Evolutionary conservation across 2,329 filamentous ascomycete genomes (phyloP).

Genomic region (Aspergillus vadensis): DNA sequence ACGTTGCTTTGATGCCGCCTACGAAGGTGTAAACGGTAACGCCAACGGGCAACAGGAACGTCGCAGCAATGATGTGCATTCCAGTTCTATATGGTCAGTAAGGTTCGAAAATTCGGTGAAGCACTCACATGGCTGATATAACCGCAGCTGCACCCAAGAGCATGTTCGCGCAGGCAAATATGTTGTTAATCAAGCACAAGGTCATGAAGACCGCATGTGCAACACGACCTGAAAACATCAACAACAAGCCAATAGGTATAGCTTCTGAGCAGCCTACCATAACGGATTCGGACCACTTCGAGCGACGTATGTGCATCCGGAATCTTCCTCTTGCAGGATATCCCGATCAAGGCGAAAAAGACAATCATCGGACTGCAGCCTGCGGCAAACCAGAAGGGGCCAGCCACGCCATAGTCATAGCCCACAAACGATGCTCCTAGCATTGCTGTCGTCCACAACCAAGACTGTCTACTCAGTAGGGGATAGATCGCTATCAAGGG

Average conservation of each 20-base stretch:
- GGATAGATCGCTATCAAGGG: too few species aligned
- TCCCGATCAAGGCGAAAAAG: constrained; percentile 56
- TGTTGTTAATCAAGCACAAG: constrained; percentile 57
- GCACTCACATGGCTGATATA: constrained; percentile 40
- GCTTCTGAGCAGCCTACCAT: constrained; percentile 33
- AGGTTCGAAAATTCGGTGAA: rapidly evolving
- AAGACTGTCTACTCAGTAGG: constrained; percentile 37
- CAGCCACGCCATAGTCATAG: constrained; percentile 57
- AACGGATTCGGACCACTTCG: constrained; percentile 56
- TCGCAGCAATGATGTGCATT: constrained; percentile 54
- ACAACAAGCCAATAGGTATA: rapidly evolving
- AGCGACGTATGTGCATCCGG: constrained; percentile 58
- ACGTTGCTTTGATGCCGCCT: constrained; percentile 46
- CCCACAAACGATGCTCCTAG: constrained; percentile 55
- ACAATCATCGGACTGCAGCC: constrained; percentile 60
- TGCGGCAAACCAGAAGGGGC: constrained; percentile 61
- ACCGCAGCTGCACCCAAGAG: constrained; percentile 50
- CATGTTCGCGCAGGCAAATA: constrained; percentile 58
- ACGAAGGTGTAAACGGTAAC: constrained; percentile 45
- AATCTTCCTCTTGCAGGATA: constrained; percentile 55
- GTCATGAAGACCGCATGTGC: constrained; percentile 57
- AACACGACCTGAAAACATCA: constrained; percentile 28
- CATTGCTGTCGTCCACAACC: constrained; percentile 58
- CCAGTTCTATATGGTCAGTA: constrained; percentile 42
- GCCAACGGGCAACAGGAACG: constrained; percentile 48